Base-by-base conservation (phyloP, 2,329 filamentous ascomycete genomes). In the Botrytis sinoallii region DNA sequence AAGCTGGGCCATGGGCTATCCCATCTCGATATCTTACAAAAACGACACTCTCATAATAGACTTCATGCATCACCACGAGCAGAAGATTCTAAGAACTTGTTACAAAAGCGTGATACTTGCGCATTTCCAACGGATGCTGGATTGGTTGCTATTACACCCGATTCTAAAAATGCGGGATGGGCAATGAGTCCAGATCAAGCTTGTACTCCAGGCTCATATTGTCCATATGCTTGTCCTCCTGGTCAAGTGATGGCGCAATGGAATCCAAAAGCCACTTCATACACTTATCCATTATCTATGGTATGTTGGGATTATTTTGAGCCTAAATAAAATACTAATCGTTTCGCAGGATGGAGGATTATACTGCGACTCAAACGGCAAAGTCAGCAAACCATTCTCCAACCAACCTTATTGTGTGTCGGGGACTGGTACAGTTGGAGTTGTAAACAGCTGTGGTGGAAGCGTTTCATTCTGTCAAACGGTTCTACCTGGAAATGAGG, bases 241-340 rank as follows among this genome's bases (percentile, higher is more conserved):
- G 92, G 92, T 74, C 88, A 93, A 84, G 88, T 95, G 42, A 93
- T 92, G 86, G 88, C 90, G 75, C 93, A 95, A 82, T 95, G 93
- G 93, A 89, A 94, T 79, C 90, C 91, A 0, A 82, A 86, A 74
- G 92, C 92, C 6, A 89, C 85, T 9, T 83, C 85, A 5, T 95
- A 94, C 80, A 84, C 82, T 52, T 93, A 91, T 81, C 91, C 92
- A 3, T 82, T 87, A 75, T 94, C 92, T 5, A 94, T 93, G 89
- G 91, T 93, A 83, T 79, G 89, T 84, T 72, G 29, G 4, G 55
- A 68, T 42, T 18, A 16, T 57, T 32, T 29, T 32, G 66, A 9
- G 66, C 18, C 3, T 32, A 25, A 7, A 57, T 57, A 3, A 57
- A 42, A 40, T 57, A 52, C 59, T 77, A 79, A 75, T 78, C 67